Evolutionary conservation across 257 asterid species (phyloP).

Genomic region (Solanum corneliomulleri): DNA sequence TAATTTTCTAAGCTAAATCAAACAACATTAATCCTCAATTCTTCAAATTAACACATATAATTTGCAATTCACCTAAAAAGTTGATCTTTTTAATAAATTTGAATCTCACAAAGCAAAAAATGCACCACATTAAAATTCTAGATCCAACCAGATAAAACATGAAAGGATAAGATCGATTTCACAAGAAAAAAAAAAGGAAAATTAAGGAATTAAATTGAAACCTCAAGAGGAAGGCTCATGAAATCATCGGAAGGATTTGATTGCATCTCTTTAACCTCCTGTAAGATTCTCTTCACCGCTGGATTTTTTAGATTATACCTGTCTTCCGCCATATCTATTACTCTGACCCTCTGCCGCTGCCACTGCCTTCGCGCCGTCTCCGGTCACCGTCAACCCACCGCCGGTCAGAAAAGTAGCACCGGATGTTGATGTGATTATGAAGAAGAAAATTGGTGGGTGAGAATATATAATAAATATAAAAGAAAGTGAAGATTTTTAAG

Average conservation of each 20-base stretch:
- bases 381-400: neutral
- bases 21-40: neutral
- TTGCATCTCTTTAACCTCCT: constrained; percentile 93
- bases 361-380: neutral
- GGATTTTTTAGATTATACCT: constrained; percentile 82
- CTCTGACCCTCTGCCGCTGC: neutral
- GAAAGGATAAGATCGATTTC: neutral
- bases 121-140: neutral
- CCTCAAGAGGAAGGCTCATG: constrained; percentile 96
- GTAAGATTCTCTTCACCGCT: constrained; percentile 89
- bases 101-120: neutral
- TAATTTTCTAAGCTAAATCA: neutral
- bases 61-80: neutral
- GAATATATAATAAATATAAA: neutral
- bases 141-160: neutral
- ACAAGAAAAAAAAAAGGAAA: neutral
- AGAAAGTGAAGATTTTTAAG: neutral
- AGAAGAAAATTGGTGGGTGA: neutral
- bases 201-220: neutral
- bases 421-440: neutral
- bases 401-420: neutral
- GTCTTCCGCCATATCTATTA: constrained; percentile 49
- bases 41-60: neutral
- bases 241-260: constrained; percentile 87
- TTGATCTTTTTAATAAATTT: neutral